These are phyloP conservation scores for Nicotiana rustica DNA, from an alignment of 305 asterid species.

Conservation along the genomic window DNA sequence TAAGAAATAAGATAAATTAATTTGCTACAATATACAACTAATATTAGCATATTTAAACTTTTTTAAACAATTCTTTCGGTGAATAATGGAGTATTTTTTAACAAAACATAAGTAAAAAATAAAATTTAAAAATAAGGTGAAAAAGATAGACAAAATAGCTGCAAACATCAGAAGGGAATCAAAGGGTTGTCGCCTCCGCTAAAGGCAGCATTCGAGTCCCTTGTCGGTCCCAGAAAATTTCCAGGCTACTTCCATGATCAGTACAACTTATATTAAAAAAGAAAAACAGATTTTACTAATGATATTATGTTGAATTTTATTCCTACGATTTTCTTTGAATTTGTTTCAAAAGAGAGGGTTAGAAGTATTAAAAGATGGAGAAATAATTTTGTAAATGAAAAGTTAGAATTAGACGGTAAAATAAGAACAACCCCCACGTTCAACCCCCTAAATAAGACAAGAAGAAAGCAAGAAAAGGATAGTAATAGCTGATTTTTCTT, in stretches of 20 bases:
- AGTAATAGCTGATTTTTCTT: too few species aligned
- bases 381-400: background rate
- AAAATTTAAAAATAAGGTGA: background rate
- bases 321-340: background rate
- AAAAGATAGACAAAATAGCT: slow-evolving; percentile 42
- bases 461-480: too few species aligned
- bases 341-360: background rate
- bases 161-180: slow-evolving; percentile 50
- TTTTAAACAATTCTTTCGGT: background rate
- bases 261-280: background rate
- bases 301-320: background rate
- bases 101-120: background rate
- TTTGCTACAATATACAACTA: too few species aligned
- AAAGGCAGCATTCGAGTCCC: slow-evolving; percentile 58
- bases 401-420: too few species aligned
- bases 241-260: slow-evolving; percentile 25
- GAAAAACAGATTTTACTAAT: background rate
- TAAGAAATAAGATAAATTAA: too few species aligned
- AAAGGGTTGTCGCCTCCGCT: slow-evolving; percentile 64
- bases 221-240: slow-evolving; percentile 59
- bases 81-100: background rate
- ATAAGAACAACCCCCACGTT: too few species aligned
- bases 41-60: too few species aligned
- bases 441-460: too few species aligned
- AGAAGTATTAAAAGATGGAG: background rate